Conservation (phyloP, 1,284 basidiomycete species). For the Cryptococcus sp. region DNA sequence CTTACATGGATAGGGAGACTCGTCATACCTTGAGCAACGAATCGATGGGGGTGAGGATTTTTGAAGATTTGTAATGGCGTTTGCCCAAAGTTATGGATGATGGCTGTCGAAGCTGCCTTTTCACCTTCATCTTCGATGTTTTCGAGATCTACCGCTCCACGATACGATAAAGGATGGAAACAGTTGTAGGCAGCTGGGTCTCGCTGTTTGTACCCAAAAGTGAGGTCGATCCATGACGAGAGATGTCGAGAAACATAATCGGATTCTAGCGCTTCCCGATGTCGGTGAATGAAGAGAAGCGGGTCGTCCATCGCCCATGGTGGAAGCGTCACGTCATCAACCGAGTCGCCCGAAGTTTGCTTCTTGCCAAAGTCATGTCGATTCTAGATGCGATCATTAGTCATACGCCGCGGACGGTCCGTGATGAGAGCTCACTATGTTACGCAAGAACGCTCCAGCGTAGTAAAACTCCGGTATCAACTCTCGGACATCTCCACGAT, state of each 20-base stretch:
- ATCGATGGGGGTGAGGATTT: constrained; percentile 74
- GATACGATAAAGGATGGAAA: constrained; percentile 93
- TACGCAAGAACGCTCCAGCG: constrained; percentile 56
- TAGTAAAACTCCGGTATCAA: constrained; percentile 89
- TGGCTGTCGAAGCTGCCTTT: constrained; percentile 87
- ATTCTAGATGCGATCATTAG: constrained; percentile 66
- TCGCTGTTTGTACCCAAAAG: constrained; percentile 77
- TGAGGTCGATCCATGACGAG: constrained; percentile 89
- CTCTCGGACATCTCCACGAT: constrained; percentile 90
- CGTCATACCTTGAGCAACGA: constrained; percentile 64
- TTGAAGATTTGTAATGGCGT: constrained; percentile 87
- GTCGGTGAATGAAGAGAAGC: constrained; percentile 76
- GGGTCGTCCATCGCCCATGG: constrained; percentile 88
- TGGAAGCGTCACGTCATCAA: constrained; percentile 86
- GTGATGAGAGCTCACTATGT: constrained; percentile 61
- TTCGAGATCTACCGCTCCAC: constrained; percentile 87
- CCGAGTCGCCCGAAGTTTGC: constrained; percentile 75
- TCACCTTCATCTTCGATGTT: constrained; percentile 81
- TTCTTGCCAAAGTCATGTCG: constrained; percentile 81
- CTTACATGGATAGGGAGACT: constrained; percentile 68
- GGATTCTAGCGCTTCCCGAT: constrained; percentile 86
- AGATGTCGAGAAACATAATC: constrained; percentile 83
- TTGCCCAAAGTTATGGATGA: constrained; percentile 94
- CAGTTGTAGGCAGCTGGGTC: constrained; percentile 77
- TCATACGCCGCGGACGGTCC: background rate